Evolutionary conservation across 495 filamentous ascomycete species (phyloP).

Genomic region (Trichoderma erinaceum): DNA sequence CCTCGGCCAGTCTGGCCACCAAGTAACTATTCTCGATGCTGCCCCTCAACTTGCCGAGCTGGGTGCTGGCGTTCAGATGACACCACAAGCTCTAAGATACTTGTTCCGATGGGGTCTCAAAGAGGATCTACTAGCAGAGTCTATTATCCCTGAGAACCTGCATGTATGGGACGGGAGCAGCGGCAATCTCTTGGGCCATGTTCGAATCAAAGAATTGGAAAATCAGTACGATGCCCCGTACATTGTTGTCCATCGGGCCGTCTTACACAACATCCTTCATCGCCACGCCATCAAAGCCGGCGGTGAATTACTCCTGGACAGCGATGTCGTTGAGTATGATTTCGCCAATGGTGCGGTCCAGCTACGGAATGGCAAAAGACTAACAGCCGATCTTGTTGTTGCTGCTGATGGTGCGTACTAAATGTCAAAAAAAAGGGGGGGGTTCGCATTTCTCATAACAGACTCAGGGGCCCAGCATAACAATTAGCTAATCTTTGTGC

Average conservation of each 20-base stretch:
- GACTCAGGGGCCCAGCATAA: not conserved
- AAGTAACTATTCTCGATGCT: not conserved
- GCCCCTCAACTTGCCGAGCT: conserved; percentile 2
- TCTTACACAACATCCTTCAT: not conserved
- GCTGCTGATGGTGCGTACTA: not conserved
- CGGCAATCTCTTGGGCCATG: not conserved
- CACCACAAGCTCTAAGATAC: not conserved
- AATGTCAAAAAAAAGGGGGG: not conserved
- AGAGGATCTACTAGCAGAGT: not conserved
- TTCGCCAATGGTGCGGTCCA: conserved; percentile 1
- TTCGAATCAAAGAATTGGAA: not conserved
- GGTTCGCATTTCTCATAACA: not conserved
- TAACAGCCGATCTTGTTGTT: conserved; percentile 2
- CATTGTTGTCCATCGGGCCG: conserved; percentile 9
- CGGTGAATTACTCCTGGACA: not conserved
- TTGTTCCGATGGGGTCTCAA: not conserved
- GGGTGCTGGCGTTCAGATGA: conserved; percentile 7
- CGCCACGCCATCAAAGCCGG: not conserved
- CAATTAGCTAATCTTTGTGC: not conserved
- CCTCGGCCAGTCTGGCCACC: conserved; percentile 3
- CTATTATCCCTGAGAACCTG: not conserved
- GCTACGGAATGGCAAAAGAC: not conserved
- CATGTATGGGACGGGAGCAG: not conserved
- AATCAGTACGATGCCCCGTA: not conserved
- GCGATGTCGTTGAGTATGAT: not conserved